These are phyloP conservation scores for Melampsora abietis-canadensis DNA, from an alignment of 1,284 basidiomycete species.

Conservation along the genomic window DNA sequence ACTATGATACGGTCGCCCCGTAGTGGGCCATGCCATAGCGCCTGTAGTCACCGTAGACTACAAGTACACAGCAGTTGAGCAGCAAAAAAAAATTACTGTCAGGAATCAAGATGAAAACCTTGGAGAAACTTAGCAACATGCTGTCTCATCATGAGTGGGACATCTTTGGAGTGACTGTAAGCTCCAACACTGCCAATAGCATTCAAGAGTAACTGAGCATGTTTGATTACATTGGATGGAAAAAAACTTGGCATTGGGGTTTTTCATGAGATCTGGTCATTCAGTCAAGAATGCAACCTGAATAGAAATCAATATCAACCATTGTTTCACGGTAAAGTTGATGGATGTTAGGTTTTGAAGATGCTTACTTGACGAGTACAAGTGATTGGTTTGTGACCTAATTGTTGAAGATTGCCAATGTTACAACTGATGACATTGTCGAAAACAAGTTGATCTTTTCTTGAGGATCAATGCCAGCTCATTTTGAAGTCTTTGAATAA, in stretches of 20 bases:
- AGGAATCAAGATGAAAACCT: constrained; percentile 58
- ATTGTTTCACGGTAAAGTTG: neutral
- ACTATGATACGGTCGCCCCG: no score
- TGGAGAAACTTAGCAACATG: constrained; percentile 86
- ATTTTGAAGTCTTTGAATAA: constrained; percentile 11
- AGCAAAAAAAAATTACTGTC: no score
- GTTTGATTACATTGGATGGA: constrained; percentile 77
- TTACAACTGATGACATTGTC: constrained; percentile 87
- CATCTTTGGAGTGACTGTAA: constrained; percentile 93
- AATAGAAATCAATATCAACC: neutral
- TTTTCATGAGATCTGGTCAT: constrained; percentile 76
- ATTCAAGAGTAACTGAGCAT: constrained; percentile 72
- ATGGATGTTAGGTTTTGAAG: neutral
- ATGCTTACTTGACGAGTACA: constrained; percentile 78
- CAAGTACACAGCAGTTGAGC: no score
- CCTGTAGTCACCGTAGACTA: no score
- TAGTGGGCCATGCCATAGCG: no score
- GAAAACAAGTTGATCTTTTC: constrained; percentile 66
- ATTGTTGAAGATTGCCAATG: constrained; percentile 96
- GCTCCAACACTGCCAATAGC: constrained; percentile 93
- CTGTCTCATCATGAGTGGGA: constrained; percentile 80
- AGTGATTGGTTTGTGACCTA: constrained; percentile 89
- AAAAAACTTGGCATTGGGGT: constrained; percentile 61
- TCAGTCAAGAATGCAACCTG: constrained; percentile 86
- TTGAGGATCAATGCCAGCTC: constrained; percentile 46